Conservation (phyloP, 371 early-diverging fungal species). For the Mortierella sp. region DNA sequence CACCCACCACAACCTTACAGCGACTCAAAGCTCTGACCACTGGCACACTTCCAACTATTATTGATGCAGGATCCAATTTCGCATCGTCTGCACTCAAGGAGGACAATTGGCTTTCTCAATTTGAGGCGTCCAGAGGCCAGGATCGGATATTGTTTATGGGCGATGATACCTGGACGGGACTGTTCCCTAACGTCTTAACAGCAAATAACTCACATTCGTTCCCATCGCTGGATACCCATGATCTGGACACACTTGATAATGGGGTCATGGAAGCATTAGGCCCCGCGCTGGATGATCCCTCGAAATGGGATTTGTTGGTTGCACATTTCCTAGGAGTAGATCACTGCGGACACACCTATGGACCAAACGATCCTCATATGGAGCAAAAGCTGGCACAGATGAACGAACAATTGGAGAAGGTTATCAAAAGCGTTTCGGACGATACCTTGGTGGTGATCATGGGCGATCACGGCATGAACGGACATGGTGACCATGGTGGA, state of each 20-base stretch:
- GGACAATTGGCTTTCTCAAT: conserved; percentile 86
- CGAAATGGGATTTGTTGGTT: conserved; percentile 82
- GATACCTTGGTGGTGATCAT: conserved; percentile 94
- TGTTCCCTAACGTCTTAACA: conserved; percentile 75
- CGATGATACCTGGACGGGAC: conserved; percentile 95
- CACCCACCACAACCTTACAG: conserved; percentile 98
- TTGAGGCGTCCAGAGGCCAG: conserved; percentile 43
- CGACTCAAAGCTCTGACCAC: conserved; percentile 94
- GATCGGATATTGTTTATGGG: conserved; percentile 76
- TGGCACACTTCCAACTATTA: conserved; percentile 92
- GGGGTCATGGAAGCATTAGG: conserved; percentile 79
- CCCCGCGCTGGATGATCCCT: conserved; percentile 56
- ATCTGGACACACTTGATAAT: conserved; percentile 95
- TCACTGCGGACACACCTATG: conserved; percentile 95
- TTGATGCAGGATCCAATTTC: conserved; percentile 96
- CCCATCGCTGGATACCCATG: conserved; percentile 92
- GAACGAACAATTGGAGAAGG: conserved; percentile 79
- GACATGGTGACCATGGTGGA: conserved; percentile 99
- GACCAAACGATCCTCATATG: conserved; percentile 92
- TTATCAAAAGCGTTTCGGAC: conserved; percentile 80
- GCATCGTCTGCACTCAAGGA: conserved; percentile 85
- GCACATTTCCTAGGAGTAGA: conserved; percentile 97
- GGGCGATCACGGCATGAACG: conserved; percentile 99
- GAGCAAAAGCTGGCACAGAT: conserved; percentile 85
- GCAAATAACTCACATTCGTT: conserved; percentile 76